Base-by-base conservation (phyloP, 2,329 filamentous ascomycete species). In the Pseudogymnoascus sp. region DNA sequence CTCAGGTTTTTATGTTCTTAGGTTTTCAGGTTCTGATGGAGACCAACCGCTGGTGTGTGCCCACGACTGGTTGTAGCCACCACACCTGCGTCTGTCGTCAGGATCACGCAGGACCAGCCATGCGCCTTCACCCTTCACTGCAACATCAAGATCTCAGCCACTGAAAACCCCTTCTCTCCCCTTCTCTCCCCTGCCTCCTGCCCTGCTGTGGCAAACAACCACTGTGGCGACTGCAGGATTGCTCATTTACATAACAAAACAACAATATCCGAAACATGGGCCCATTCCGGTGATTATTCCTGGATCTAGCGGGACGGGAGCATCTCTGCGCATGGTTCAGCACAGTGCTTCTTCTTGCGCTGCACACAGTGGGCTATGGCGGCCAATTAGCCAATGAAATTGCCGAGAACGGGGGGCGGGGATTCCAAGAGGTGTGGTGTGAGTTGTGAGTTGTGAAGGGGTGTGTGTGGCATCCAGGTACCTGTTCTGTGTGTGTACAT, bases 221-320 rank as follows among this genome's bases (percentile, higher is more conserved):
- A 49, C 42, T 49, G 42, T 49, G 42, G 42, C 42, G 12, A 49
- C 22, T 36, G 42, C 42, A 49, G 42, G 42, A 49, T 39, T 49
- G 42, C 22, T 49, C 14, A 28, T 49, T 49, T 49, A 30, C 42
- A 49, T 30, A 49, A 33, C 30, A 11, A 49, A 49, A 9, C 23
- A 49, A 49, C 39, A 42, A 49, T 49, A 49, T 49, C 42, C 42
- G 42, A 49, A 49, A 49, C 42, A 52, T 52, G 45, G 45, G 45
- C 45, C 45, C 45, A 52, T 52, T 52, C 23, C 25, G 45, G 45
- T 52, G 45, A 52, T 52, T 52, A 52, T 52, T 52, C n/a, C 23
- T 52, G 14, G 25, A 52, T 52, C 45, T 30, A 52, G 45, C 25
- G 45, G 45, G 14, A 52, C 45, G 23, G 45, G 45, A 52, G 45